These are phyloP conservation scores for Kwoniella mangroviensis DNA, from an alignment of 768 basidiomycete species.

Conservation along the genomic window DNA sequence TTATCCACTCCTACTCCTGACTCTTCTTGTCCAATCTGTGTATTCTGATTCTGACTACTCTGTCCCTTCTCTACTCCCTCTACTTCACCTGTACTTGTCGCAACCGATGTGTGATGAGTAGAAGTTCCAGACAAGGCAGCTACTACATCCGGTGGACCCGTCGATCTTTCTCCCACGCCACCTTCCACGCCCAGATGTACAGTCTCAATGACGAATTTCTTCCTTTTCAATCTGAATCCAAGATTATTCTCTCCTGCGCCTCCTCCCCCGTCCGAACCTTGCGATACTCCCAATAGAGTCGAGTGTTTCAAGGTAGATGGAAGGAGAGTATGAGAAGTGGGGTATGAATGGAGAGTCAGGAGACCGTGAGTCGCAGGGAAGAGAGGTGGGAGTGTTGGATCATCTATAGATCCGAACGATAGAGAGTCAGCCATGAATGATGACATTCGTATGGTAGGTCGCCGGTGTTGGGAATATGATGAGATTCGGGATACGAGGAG, in stretches of 20 bases:
- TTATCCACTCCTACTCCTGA: constrained; percentile 9
- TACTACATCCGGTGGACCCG: constrained; percentile 42
- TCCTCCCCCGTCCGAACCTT: constrained; percentile 61
- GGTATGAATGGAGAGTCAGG: constrained; percentile 75
- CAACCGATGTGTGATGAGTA: not conserved
- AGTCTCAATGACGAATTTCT: constrained; percentile 85
- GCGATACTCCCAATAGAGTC: constrained; percentile 73
- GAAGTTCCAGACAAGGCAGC: constrained; percentile 17
- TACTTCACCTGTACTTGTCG: constrained; percentile 2
- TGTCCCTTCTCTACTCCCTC: constrained; percentile 15
- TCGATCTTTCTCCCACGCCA: constrained; percentile 56
- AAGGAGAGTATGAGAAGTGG: constrained; percentile 72
- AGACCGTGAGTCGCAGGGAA: constrained; percentile 89
- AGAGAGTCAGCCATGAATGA: not conserved
- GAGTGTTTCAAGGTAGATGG: constrained; percentile 84
- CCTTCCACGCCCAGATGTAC: constrained; percentile 66
- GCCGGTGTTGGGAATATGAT: not conserved
- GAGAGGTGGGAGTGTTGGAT: constrained; percentile 72
- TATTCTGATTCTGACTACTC: too few relatives aligned
- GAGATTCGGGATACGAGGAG: not conserved
- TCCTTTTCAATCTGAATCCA: constrained; percentile 89
- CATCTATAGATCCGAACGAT: constrained; percentile 61
- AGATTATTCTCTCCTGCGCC: constrained; percentile 91
- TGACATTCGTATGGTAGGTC: not conserved
- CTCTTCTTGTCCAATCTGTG: not conserved